Evolutionary conservation across 768 basidiomycete species (phyloP), one percentile per base, ranked within the genome.

Genomic region (Phylloporus sp.): DNA sequence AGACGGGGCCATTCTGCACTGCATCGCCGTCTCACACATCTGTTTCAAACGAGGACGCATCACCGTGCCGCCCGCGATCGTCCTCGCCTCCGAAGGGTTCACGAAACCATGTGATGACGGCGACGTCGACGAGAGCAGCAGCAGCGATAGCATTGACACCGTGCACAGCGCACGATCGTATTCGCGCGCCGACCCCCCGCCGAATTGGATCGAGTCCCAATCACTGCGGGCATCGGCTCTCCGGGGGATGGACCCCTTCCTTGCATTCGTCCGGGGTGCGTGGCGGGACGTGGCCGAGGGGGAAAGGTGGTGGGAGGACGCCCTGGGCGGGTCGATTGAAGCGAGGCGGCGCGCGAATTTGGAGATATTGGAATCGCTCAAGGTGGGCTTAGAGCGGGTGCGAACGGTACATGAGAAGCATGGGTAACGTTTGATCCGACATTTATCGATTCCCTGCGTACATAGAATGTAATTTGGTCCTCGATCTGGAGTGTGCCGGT

Each of bases 31-130:
- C 46, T 80, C 80, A 22, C 79, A 78, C 43, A 46, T 78, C 20
- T 86, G 83, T 58, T 86, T 80, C 74, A 90, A 89, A 61, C 58
- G 74, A 20, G 81, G 80, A 0, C 76, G 86, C 1, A 82, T 89
- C 50, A 88, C 84, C 17, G 73, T 87, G 44, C 86, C 86, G 2
- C 87, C 87, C 11, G 71, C 72, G 4, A 48, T 90, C 50, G 75
- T 76, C 10, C 63, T 87, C 27, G 82, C 79, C 1, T 53, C 69
- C 1, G 80, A 83, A 48, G 87, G 87, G 0, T 79, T 82, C 53
- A 59, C 59, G 33, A 55, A 59, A 20, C 62, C 68, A 5, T 56
- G 3, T 20, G 28, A 9, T 0, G 49, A 48, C 8, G 37, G 23
- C 3, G 43, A 39, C 17, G 17, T 1, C 15, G 32, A 22, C 3